phyloP scores from a whole-genome alignment of 345 rosid genomes.

The Noccaea bulbosa region DNA sequence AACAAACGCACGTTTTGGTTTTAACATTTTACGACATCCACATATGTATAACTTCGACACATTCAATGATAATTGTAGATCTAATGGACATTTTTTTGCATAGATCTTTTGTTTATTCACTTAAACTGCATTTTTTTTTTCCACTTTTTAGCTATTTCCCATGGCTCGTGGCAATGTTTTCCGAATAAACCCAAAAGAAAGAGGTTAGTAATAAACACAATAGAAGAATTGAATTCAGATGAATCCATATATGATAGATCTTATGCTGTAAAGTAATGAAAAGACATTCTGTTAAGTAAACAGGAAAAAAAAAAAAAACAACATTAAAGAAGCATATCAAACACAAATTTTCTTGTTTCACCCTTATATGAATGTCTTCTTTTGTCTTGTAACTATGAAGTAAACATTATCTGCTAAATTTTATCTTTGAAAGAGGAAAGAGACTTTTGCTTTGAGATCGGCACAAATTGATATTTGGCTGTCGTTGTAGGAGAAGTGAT shows the following conservation, averaged over 20 bases:
- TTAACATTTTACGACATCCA: constrained; percentile 24
- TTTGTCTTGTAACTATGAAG: constrained; percentile 34
- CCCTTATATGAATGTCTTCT: constrained; percentile 31
- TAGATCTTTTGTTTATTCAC: constrained; percentile 13
- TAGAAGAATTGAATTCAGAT: background rate
- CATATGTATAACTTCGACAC: constrained; percentile 16
- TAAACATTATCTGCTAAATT: constrained; percentile 13
- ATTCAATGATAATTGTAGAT: constrained; percentile 1
- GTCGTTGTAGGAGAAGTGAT: constrained; percentile 28
- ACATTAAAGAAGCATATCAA: constrained; percentile 14
- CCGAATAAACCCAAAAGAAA: constrained; percentile 1
- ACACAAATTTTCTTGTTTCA: constrained; percentile 30
- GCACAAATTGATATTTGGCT: constrained; percentile 17
- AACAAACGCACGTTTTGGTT: constrained; percentile 41
- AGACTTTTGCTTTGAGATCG: constrained; percentile 29
- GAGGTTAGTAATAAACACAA: background rate
- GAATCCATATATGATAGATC: background rate
- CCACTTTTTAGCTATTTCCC: background rate
- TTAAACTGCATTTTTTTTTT: background rate
- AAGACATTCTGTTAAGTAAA: background rate
- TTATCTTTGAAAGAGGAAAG: constrained; percentile 13
- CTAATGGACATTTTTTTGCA: constrained; percentile 28
- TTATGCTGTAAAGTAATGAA: background rate
- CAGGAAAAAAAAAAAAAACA: constrained; percentile 6
- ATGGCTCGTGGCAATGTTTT: constrained; percentile 10